These are phyloP conservation scores for Rhazya stricta DNA, from an alignment of 257 asterid species.

Conservation along the genomic window DNA sequence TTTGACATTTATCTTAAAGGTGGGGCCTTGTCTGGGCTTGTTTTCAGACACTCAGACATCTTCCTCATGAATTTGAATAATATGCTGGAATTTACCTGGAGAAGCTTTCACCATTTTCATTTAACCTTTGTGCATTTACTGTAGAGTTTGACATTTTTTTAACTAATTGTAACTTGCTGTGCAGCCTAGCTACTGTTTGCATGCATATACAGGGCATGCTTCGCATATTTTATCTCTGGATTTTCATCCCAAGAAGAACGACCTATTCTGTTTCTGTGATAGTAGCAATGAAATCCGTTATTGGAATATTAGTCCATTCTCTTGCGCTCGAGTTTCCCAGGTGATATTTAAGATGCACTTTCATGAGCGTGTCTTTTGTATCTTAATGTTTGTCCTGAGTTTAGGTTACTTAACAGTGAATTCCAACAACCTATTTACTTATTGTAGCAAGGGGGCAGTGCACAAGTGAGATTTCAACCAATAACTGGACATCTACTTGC, in stretches of 20 bases:
- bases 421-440: conserved; percentile 12
- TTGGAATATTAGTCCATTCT: conserved; percentile 65
- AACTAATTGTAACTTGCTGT: conserved; percentile 19
- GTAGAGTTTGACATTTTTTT: conserved; percentile 13
- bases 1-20: background rate
- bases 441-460: conserved; percentile 86
- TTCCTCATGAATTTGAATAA: background rate
- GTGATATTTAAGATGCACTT: conserved; percentile 25
- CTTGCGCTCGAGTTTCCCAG: conserved; percentile 71
- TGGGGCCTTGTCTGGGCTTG: background rate
- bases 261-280: conserved; percentile 90
- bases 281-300: conserved; percentile 69
- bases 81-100: conserved; percentile 5
- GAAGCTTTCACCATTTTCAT: background rate
- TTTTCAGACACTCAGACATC: background rate
- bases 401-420: conserved; percentile 7
- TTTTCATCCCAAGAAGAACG: conserved; percentile 91
- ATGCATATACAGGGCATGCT: conserved; percentile 70
- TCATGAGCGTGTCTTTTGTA: background rate
- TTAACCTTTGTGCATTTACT: background rate
- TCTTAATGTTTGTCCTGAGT: background rate
- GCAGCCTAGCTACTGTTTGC: conserved; percentile 90
- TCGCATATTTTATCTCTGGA: conserved; percentile 85
- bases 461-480: conserved; percentile 97
- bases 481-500: conserved; percentile 75